These are phyloP conservation scores for Hydnomerulius pinastri DNA, from an alignment of 768 basidiomycete genomes.

Conservation along the genomic window DNA sequence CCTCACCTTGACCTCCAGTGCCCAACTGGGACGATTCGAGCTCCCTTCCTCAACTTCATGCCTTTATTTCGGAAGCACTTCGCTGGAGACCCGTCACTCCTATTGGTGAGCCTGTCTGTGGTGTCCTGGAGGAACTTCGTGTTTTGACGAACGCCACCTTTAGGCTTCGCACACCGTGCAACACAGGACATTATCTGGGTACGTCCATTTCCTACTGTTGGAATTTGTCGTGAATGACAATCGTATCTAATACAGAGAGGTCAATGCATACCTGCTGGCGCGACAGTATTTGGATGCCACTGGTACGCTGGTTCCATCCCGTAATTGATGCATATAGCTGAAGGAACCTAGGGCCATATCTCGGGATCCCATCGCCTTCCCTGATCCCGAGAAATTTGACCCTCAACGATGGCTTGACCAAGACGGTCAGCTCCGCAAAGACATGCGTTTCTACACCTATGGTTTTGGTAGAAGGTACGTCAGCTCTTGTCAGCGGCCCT, in stretches of 20 bases:
- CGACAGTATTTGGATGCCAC: constrained; percentile 20
- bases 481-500: neutral
- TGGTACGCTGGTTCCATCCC: constrained; percentile 11
- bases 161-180: constrained; percentile 58
- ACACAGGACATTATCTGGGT: constrained; percentile 67
- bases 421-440: constrained; percentile 43
- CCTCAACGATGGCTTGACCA: constrained; percentile 54
- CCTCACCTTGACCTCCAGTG: constrained; percentile 17
- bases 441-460: constrained; percentile 47
- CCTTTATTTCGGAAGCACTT: constrained; percentile 37
- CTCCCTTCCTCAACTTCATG: constrained; percentile 35
- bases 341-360: constrained; percentile 19
- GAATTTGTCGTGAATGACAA: constrained; percentile 38
- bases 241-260: constrained; percentile 11
- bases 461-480: constrained; percentile 49
- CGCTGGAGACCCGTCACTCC: constrained; percentile 37
- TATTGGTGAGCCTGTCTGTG: constrained; percentile 16
- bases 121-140: neutral
- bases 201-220: neutral
- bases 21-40: constrained; percentile 37
- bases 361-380: constrained; percentile 23
- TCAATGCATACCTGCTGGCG: constrained; percentile 23
- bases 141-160: neutral
- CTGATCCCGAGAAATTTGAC: constrained; percentile 47
- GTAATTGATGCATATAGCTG: neutral